Percentiles rank a stretch among this genome's conserved stretches.
Conservation (phyloP, 257 asterid genomes). For the Solanum bulbocastanum region DNA sequence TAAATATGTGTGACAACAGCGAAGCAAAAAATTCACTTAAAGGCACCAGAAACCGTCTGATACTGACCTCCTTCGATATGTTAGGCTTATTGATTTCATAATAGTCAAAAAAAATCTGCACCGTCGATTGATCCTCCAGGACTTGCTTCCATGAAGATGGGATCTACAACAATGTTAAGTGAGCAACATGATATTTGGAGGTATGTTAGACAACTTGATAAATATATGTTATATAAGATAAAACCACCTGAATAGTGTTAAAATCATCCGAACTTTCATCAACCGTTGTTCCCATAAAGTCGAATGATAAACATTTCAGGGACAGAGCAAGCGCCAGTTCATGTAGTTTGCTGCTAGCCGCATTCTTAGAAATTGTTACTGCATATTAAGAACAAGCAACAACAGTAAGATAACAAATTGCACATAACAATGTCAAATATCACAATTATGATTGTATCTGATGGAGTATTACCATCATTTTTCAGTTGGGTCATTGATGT, state of each 20-base stretch:
- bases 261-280: slow-evolving; percentile 99
- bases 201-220: neutral
- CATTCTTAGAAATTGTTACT: slow-evolving; percentile 10
- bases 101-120: slow-evolving; percentile 90
- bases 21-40: neutral
- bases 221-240: neutral
- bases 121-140: slow-evolving; percentile 74
- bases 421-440: neutral
- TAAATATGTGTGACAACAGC: neutral
- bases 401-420: neutral
- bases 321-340: slow-evolving; percentile 84
- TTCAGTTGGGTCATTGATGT: slow-evolving; percentile 80
- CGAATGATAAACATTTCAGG: slow-evolving; percentile 83
- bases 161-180: slow-evolving; percentile 34
- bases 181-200: neutral
- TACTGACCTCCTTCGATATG: slow-evolving; percentile 82
- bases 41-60: neutral
- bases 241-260: slow-evolving; percentile 84
- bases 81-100: slow-evolving; percentile 77
- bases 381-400: neutral
- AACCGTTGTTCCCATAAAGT: slow-evolving; percentile 89
- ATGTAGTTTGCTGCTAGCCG: slow-evolving; percentile 67
- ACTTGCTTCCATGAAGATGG: slow-evolving; percentile 83
- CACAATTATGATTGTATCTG: neutral
- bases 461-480: slow-evolving; percentile 53